Evolutionary conservation across 2,329 filamentous ascomycete species (phyloP).

Genomic region (Cladosporium sp.): DNA sequence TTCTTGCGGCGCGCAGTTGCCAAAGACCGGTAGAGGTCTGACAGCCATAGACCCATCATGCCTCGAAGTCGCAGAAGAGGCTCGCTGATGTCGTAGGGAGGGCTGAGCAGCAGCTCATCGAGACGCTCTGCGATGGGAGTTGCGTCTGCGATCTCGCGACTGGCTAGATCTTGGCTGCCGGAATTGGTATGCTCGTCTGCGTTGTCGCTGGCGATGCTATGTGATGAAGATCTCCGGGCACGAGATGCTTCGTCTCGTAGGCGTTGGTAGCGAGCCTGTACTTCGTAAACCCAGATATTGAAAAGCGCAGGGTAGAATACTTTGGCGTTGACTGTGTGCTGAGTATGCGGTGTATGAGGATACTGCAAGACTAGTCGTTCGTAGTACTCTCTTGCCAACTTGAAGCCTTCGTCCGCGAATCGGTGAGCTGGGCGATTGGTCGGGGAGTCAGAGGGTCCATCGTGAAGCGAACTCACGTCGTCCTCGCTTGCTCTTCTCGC

Average conservation of each 20-base stretch:
- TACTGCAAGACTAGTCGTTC: constrained; percentile 75
- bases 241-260: constrained; percentile 29
- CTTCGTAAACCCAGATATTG: constrained; percentile 75
- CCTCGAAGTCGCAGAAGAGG: constrained; percentile 70
- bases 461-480: background rate
- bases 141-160: constrained; percentile 57
- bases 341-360: constrained; percentile 65
- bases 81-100: constrained; percentile 68
- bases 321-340: constrained; percentile 62
- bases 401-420: constrained; percentile 48
- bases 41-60: constrained; percentile 73
- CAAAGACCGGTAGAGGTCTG: constrained; percentile 55
- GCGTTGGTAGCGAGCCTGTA: constrained; percentile 60
- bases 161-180: background rate
- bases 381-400: constrained; percentile 67
- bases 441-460: constrained; percentile 8
- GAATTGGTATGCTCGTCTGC: constrained; percentile 13
- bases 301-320: constrained; percentile 83
- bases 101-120: constrained; percentile 67
- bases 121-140: constrained; percentile 66
- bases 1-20: constrained; percentile 5
- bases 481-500: background rate
- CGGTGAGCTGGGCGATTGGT: constrained; percentile 20
- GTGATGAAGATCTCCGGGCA: constrained; percentile 21
- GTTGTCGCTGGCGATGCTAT: constrained; percentile 24